These are phyloP conservation scores for Nemania serpens DNA, from an alignment of 2,329 filamentous ascomycete genomes.

Conservation along the genomic window DNA sequence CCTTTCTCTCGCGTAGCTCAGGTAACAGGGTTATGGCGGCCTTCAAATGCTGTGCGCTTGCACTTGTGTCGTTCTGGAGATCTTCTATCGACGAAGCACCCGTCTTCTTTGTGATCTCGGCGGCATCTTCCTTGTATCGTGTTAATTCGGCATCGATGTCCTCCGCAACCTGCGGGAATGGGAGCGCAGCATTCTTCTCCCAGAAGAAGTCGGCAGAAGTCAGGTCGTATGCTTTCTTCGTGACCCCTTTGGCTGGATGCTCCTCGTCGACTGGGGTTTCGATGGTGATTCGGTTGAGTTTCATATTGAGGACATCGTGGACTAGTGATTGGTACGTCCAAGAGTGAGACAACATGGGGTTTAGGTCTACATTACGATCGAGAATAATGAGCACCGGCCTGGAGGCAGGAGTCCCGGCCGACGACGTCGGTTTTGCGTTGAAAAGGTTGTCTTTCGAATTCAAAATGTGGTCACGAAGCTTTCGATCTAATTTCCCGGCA, in stretches of 20 bases:
- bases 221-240: slow-evolving; percentile 89
- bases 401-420: slow-evolving; percentile 69
- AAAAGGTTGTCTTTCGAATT: slow-evolving; percentile 99
- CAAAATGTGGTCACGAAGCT: slow-evolving; percentile 92
- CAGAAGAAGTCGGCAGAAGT: slow-evolving; percentile 94
- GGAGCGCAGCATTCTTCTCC: slow-evolving; percentile 86
- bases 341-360: slow-evolving; percentile 98
- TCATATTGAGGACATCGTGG: slow-evolving; percentile 73
- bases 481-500: slow-evolving; percentile 89
- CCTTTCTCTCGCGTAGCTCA: slow-evolving; percentile 89
- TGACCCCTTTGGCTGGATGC: slow-evolving; percentile 73
- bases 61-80: slow-evolving; percentile 83
- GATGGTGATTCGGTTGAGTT: slow-evolving; percentile 92
- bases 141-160: slow-evolving; percentile 93
- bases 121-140: slow-evolving; percentile 93
- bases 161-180: slow-evolving; percentile 95
- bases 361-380: slow-evolving; percentile 92
- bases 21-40: slow-evolving; percentile 92
- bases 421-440: slow-evolving; percentile 61
- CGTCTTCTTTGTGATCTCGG: slow-evolving; percentile 92
- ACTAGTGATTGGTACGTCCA: slow-evolving; percentile 79
- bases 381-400: slow-evolving; percentile 91
- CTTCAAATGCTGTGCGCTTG: slow-evolving; percentile 92
- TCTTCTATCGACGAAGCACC: slow-evolving; percentile 92
- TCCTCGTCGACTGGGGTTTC: slow-evolving; percentile 80